phyloP scores from a whole-genome alignment of 495 filamentous ascomycete species.

The Corynascus novoguineensis region DNA sequence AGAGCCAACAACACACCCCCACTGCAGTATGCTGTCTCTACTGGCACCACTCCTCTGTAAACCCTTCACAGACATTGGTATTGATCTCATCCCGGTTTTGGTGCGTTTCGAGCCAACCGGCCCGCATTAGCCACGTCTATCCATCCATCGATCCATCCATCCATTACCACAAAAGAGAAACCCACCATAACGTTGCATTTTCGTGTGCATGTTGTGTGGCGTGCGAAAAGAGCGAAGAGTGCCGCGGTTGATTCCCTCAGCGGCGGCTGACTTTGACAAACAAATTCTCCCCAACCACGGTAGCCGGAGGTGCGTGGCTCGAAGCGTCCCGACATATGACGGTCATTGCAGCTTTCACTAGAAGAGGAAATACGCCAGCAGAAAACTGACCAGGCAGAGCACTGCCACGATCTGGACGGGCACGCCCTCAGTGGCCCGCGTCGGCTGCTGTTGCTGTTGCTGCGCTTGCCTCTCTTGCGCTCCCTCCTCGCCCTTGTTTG shows the following conservation, averaged over 20 bases:
- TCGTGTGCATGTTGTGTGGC: neutral
- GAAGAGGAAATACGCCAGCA: constrained; percentile 93
- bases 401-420: constrained; percentile 76
- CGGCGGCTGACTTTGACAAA: too few species aligned
- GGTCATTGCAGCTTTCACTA: constrained; percentile 42
- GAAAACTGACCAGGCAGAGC: constrained; percentile 81
- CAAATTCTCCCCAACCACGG: neutral
- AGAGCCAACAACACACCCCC: neutral
- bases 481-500: constrained; percentile 15
- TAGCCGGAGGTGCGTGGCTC: neutral
- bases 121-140: constrained; percentile 8
- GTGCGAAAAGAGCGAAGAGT: neutral
- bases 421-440: constrained; percentile 63
- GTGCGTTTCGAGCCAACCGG: neutral
- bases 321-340: neutral
- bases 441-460: constrained; percentile 32
- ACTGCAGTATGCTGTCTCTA: neutral
- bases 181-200: neutral
- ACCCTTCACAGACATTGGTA: constrained; percentile 8
- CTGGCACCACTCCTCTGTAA: neutral
- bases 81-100: neutral
- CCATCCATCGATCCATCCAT: constrained; percentile 9
- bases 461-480: constrained; percentile 47
- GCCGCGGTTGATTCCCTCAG: neutral
- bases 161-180: neutral